Evolutionary conservation across 352 stramenopile genomes (phyloP), one percentile per base, ranked within the genome.

Genomic region (Phytophthora pistaciae): DNA sequence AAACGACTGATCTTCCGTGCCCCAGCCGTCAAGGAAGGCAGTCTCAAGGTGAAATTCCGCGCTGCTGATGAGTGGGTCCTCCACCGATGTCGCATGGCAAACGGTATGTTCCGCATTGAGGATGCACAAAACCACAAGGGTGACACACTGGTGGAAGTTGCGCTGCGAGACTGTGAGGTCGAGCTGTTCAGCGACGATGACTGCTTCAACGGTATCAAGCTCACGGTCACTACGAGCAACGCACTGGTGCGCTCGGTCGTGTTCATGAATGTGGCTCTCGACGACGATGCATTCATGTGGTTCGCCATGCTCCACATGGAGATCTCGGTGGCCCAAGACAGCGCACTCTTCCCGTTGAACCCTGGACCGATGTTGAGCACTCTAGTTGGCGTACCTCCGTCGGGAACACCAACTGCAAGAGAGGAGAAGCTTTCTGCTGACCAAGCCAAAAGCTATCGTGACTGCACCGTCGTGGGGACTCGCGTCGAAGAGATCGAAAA

Each of bases 1-100:
- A 91, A 91, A 72, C 70, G 61, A 46, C 68, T 93, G 56, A 70
- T 85, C 10, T 90, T 91, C 60, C 82, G 85, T 13, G 79, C 71
- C 2, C 84, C 85, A 6, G 58, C 74, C 3, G 40, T 78, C n/a
- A 91, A 85, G 25, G 61, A 75, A 18, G 68, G 78, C 3, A 33
- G 80, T 7, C 46, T 80, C 1, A 72, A 74, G 2, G 70, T 83
- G 16, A 88, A 85, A 50, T 71, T 83, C 14, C 78, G 77, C 7
- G 13, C 57, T 14, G 72, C 68, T 13, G 82, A 85, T 29, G 53
- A 70, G 2, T 93, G 83, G 83, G 25, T 63, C 1, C 52, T 83
- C 2, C 72, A 66, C 18, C 68, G 60, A 61, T 87, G 75, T 46
- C 42, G 61, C 0, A 60, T 93, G 3, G 55, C 64, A 13, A 79